Evolutionary conservation across 2,329 filamentous ascomycete genomes (phyloP).

Genomic region (Hymenoscyphus albidus): DNA sequence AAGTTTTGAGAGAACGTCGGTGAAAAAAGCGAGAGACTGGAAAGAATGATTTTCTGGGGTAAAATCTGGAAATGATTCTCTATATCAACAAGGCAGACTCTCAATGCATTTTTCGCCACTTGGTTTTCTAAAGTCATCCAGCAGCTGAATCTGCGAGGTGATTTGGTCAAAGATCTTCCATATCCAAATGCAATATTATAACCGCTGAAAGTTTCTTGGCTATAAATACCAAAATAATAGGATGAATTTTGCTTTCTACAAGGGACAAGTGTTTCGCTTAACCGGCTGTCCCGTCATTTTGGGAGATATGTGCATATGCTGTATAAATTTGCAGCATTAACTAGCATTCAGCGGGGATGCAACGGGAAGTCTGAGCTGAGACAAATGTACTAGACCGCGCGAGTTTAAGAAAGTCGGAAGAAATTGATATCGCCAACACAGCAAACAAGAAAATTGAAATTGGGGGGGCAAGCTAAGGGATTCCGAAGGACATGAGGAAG

Average conservation of each 20-base stretch:
- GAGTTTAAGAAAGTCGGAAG: not conserved
- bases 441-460: not conserved
- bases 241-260: not conserved
- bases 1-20: not conserved
- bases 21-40: not conserved
- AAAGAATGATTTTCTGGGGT: not conserved
- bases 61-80: not conserved
- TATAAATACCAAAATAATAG: not conserved
- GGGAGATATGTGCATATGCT: not conserved
- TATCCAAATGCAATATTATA: not conserved
- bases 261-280: not conserved
- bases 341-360: not conserved
- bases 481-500: not conserved
- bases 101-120: not conserved
- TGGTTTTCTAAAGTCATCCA: not conserved
- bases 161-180: not conserved
- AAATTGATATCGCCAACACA: conserved; percentile 2
- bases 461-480: not conserved
- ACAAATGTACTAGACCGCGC: not conserved
- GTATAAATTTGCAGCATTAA: not conserved
- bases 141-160: conserved; percentile 2
- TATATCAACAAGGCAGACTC: not conserved
- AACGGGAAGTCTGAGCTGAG: not conserved
- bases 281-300: not conserved
- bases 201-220: not conserved